Conservation (phyloP, 2,329 filamentous ascomycete genomes). For the Talaromyces sp. region DNA sequence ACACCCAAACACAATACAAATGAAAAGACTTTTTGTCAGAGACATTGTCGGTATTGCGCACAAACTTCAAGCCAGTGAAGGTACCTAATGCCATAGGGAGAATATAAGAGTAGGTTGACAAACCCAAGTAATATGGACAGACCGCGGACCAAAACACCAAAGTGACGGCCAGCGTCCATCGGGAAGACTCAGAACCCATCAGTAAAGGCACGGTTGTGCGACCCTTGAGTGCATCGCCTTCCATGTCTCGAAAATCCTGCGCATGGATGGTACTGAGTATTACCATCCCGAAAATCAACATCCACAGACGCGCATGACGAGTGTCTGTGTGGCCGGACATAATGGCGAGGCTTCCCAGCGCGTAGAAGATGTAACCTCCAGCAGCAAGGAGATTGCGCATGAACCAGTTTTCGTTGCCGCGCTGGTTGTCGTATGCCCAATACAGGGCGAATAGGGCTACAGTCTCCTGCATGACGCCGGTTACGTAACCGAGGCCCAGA, state of each 20-base stretch:
- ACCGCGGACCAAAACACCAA: conserved; percentile 6
- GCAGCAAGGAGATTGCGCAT: conserved; percentile 11
- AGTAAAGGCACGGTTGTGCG: conserved; percentile 7
- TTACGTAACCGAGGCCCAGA: conserved; percentile 5
- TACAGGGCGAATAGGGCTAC: conserved; percentile 10
- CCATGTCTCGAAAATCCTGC: conserved; percentile 11
- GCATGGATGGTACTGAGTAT: conserved; percentile 12
- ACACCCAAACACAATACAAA: conserved; percentile 10
- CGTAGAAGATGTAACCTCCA: conserved; percentile 11
- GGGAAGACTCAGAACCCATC: conserved; percentile 5
- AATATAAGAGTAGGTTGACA: conserved; percentile 1
- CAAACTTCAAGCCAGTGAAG: conserved; percentile 3
- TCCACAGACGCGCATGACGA: conserved; percentile 4
- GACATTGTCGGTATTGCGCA: conserved; percentile 2
- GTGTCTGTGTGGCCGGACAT: conserved; percentile 6
- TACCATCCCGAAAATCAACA: conserved; percentile 8
- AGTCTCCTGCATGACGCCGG: conserved; percentile 7
- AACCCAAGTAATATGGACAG: conserved; percentile 6
- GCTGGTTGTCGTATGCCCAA: conserved; percentile 10
- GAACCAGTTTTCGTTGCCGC: conserved; percentile 10
- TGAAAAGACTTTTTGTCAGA: conserved; percentile 10
- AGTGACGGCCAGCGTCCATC: neutral
- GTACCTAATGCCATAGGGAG: neutral
- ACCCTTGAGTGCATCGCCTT: conserved; percentile 8
- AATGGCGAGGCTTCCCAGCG: conserved; percentile 6